phyloP scores from a whole-genome alignment of 768 basidiomycete genomes.

The Macrocybe gigantea region DNA sequence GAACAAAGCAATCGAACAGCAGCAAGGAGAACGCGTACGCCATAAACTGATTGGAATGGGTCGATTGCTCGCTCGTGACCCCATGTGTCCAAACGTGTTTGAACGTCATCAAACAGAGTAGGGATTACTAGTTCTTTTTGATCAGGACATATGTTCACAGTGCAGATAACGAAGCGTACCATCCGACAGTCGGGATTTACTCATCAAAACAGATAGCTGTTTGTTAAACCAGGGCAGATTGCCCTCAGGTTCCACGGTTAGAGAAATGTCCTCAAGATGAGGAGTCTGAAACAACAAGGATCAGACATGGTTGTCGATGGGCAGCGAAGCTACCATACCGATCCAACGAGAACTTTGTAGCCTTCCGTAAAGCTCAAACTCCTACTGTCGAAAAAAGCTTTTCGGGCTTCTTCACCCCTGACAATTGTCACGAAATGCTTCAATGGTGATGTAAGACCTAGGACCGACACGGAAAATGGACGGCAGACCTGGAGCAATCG shows the following conservation, averaged over 20 bases:
- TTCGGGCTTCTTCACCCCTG: conserved; percentile 13
- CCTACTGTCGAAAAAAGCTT: conserved; percentile 23
- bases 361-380: conserved; percentile 23
- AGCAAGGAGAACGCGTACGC: conserved; percentile 13
- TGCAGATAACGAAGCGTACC: conserved; percentile 7
- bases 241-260: conserved; percentile 6
- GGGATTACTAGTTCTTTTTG: conserved; percentile 16
- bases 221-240: conserved; percentile 16
- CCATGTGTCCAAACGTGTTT: conserved; percentile 17
- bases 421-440: conserved; percentile 14
- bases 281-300: neutral
- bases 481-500: conserved; percentile 19
- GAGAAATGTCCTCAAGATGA: conserved; percentile 13
- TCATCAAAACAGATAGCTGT: conserved; percentile 12
- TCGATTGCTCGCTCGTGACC: conserved; percentile 22
- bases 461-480: neutral
- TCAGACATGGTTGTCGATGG: neutral
- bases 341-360: conserved; percentile 26
- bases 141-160: neutral
- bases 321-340: conserved; percentile 7
- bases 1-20: neutral
- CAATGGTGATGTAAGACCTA: neutral
- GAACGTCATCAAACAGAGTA: conserved; percentile 18
- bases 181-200: conserved; percentile 16
- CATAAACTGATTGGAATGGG: conserved; percentile 26